These are phyloP conservation scores for Aspergillus thermomutatus DNA, from an alignment of 2,329 filamentous ascomycete genomes.

Conservation along the genomic window DNA sequence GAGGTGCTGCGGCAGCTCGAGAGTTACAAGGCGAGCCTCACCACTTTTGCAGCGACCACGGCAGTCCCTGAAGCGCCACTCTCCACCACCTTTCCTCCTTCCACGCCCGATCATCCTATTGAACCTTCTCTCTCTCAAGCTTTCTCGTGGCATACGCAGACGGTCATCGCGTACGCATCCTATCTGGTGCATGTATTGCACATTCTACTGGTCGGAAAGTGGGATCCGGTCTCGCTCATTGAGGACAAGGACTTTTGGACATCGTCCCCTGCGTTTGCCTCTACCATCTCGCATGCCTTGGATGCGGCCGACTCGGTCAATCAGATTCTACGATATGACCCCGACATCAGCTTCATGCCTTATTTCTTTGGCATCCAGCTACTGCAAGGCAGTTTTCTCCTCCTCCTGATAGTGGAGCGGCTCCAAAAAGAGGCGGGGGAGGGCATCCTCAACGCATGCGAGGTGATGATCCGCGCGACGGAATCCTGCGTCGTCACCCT, in stretches of 20 bases:
- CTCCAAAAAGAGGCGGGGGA: constrained; percentile 80
- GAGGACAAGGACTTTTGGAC: constrained; percentile 95
- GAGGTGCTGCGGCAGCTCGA: constrained; percentile 80
- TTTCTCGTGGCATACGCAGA: constrained; percentile 64
- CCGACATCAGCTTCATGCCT: constrained; percentile 91
- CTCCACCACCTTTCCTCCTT: constrained; percentile 57
- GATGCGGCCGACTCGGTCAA: constrained; percentile 83
- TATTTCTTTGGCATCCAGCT: constrained; percentile 96
- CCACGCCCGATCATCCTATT: constrained; percentile 55
- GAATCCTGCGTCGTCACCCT: constrained; percentile 90
- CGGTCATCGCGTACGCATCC: constrained; percentile 82
- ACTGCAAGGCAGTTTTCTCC: constrained; percentile 81
- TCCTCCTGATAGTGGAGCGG: constrained; percentile 86
- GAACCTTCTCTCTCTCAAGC: constrained; percentile 30
- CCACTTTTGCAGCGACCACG: constrained; percentile 27
- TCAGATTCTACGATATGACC: constrained; percentile 85
- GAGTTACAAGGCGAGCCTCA: constrained; percentile 74
- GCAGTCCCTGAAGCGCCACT: constrained; percentile 24
- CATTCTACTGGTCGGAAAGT: constrained; percentile 87
- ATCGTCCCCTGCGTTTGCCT: constrained; percentile 81
- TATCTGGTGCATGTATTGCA: constrained; percentile 92
- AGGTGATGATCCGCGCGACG: constrained; percentile 87
- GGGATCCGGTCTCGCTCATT: constrained; percentile 90
- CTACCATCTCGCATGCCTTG: constrained; percentile 82
- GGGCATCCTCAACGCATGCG: constrained; percentile 81